A percentile compares a stretch with the other conserved stretches of the same genome.
phyloP scores from a whole-genome alignment of 1,139 yeast genomes.

The Debaryomyces fabryi region DNA sequence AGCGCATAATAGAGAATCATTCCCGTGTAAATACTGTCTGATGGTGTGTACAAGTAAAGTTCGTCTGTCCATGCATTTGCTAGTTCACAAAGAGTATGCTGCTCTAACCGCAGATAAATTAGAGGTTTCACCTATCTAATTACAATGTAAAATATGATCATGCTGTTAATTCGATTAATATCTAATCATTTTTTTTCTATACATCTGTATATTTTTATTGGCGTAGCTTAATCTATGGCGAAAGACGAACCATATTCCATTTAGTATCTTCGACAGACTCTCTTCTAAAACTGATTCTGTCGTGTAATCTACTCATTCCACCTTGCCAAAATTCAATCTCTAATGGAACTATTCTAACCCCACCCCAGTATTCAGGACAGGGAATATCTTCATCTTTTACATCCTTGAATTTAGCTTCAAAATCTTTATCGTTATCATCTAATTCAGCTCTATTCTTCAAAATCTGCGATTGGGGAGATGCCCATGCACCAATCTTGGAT shows the following conservation, averaged over 20 bases:
- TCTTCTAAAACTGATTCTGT: slow-evolving; percentile 76
- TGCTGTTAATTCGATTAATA: background rate
- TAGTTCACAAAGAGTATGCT: slow-evolving; percentile 2
- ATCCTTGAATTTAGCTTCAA: slow-evolving; percentile 61
- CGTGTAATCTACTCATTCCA: slow-evolving; percentile 85
- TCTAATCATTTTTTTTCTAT: background rate
- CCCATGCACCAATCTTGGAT: slow-evolving; percentile 95
- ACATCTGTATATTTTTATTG: background rate
- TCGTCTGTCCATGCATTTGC: slow-evolving; percentile 7
- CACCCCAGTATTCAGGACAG: slow-evolving; percentile 97
- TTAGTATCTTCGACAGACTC: slow-evolving; percentile 43
- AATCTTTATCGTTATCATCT: slow-evolving; percentile 51
- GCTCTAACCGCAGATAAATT: background rate
- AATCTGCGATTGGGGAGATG: slow-evolving; percentile 80
- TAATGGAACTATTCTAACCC: slow-evolving; percentile 80
- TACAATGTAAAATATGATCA: background rate
- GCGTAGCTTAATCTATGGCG: slow-evolving; percentile 55
- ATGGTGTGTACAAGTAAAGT: slow-evolving; percentile 6
- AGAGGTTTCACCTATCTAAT: background rate
- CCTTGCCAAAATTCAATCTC: slow-evolving; percentile 99
- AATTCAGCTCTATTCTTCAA: slow-evolving; percentile 63
- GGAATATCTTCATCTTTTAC: slow-evolving; percentile 64
- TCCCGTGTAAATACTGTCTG: slow-evolving; percentile 4
- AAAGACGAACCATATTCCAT: slow-evolving; percentile 72
- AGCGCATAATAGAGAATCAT: background rate